Base-by-base conservation (phyloP, 129 eudicot genomes). In the Erigeron canadensis region DNA sequence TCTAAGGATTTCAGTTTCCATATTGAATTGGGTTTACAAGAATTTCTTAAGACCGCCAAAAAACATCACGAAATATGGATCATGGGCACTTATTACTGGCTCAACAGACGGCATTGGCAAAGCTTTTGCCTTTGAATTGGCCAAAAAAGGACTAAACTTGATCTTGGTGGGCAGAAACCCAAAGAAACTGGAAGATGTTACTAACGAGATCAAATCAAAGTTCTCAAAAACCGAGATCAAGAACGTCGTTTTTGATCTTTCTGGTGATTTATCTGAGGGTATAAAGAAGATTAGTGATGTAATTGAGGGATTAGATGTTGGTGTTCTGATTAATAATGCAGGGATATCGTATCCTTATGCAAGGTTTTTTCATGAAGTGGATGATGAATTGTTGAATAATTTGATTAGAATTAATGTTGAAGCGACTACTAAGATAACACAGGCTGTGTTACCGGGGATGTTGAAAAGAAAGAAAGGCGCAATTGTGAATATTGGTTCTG, bases 401-500 rank as follows among this genome's bases (percentile, higher is more conserved):
- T 84, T 94, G 87, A 84, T 94, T 69, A 84, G 87, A 79, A 83
- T 89, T 15, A 94, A 89, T 76, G 87, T 94, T 41, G 98, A 87
- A 62, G 98, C 89, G 73, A 94, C 92, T 56, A 89, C 84, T 0
- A 89, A 72, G 66, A 95, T 94, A 10, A 94, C 98, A 8, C 89
- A 80, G 17, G 93, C 88, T 42, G 91, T 91, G 40, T 80, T 94
- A 55, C 92, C 92, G 51, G 88, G 82, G 12, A 94, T 94, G 98
- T 8, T 94, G 67, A 66, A 89, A 84, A 89, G 95, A 66, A 94
- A 86, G 75, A 94, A 67, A 23, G 98, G 98, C 19, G 98, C 98
- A 28, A 94, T 94, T 74, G 95, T 94, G 23, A 94, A 94, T 72
- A 89, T 94, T 69, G 96, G 98, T 4, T 94, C 98, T 67, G 98